Evolutionary conservation across 2,329 filamentous ascomycete genomes (phyloP), one percentile per base, ranked within the genome.

Genomic region (Colletotrichum magnum): DNA sequence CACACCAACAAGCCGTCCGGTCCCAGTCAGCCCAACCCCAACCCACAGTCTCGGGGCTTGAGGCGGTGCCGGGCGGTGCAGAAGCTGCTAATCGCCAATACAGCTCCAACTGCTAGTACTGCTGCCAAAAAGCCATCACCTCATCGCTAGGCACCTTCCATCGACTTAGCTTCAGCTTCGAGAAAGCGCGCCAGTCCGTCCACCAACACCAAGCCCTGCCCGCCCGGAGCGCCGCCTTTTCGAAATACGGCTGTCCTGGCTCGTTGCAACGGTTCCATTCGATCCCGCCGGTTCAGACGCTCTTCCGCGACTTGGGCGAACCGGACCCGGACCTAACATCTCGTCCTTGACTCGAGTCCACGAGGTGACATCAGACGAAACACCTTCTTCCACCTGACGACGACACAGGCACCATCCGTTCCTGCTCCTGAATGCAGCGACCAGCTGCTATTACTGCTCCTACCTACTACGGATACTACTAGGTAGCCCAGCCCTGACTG

Each of bases 351-450:
- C 24, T 54, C 39, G 41, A 21, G 21, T 58, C 48, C 65, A 65
- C 54, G 54, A 36, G 26, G 54, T 68, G 54, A 68, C 65, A 68
- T 68, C 61, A 68, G 61, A 68, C 61, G 47, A 68, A 59, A 65
- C 65, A 32, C 16, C 21, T n/a, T 52, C 53, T 68, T 26, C 28
- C 60, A 47, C 48, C 56, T 60, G 36, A 45, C 39, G 60, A 52
- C 53, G 47, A 58, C 41, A 41, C 59, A 4, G 32, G 15, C n/a
- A 36, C 32, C 32, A 36, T 18, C 57, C 12, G 10, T 28, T 43
- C 45, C 15, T 10, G 58, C 51, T 43, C 24, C 48, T 24, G 43
- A 67, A 24, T 50, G 47, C 36, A 9, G 50, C 21, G 10, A 18
- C 21, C 21, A 24, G 28, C 52, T 36, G 32, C 32, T 36, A 10